Evolutionary conservation across 2,329 filamentous ascomycete genomes (phyloP).

Genomic region (Phaeoacremonium minimum): DNA sequence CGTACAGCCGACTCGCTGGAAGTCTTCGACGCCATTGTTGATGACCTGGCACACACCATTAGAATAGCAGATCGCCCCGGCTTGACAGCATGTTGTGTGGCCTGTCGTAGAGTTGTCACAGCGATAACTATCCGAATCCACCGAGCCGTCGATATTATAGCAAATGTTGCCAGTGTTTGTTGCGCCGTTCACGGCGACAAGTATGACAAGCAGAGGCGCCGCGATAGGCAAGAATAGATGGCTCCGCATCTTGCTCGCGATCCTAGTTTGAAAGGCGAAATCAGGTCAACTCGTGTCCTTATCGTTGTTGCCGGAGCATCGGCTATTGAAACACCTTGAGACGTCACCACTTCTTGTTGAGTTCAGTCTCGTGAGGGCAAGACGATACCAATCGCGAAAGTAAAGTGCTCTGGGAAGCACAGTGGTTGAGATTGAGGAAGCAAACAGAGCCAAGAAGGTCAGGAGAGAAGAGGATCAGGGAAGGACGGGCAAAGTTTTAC

Average conservation of each 20-base stretch:
- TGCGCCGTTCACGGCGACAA: background rate
- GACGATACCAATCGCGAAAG: too few relatives aligned
- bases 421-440: too few relatives aligned
- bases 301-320: too few relatives aligned
- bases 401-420: too few relatives aligned
- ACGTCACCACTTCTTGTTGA: background rate
- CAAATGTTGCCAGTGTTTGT: background rate
- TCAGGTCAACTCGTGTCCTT: too few relatives aligned
- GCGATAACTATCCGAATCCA: background rate
- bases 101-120: constrained; percentile 1
- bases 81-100: constrained; percentile 1
- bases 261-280: too few relatives aligned
- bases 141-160: constrained; percentile 3
- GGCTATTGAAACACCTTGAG: background rate
- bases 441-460: too few relatives aligned
- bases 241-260: too few relatives aligned
- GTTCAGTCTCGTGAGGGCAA: too few relatives aligned
- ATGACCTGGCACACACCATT: background rate
- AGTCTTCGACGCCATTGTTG: background rate
- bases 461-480: too few relatives aligned
- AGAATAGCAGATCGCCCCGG: constrained; percentile 2
- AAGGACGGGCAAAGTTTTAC: too few relatives aligned
- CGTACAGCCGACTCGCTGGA: constrained; percentile 1
- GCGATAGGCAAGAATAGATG: background rate
- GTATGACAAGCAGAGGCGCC: background rate